Base-by-base conservation (phyloP, 768 basidiomycete genomes). In the Mycena alexandri region DNA sequence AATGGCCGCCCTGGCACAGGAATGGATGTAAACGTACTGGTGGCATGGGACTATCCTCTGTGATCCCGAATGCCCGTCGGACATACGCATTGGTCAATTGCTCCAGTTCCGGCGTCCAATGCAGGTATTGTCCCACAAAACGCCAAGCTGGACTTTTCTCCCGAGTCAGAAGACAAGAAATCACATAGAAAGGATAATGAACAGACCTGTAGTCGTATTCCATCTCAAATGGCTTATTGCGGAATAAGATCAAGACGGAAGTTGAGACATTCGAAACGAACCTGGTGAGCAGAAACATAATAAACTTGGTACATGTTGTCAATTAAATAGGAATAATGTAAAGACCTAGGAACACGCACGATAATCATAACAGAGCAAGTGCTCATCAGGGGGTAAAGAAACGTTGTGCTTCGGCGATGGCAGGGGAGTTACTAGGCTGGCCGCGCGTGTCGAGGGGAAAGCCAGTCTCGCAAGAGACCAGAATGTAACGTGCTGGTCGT, bases 321-420 rank as follows among this genome's bases (percentile, higher is more conserved):
- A 11, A 25, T 24, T 25, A 14, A n/a, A 19, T 10, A 22, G 13
- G 41, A 16, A 53, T 13, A 58, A 11, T 1, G 11, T 14, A 14
- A 41, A 38, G 41, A 13, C 2, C 29, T 6, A 6, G 13, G 7
- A 29, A 5, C 17, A 38, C 65, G 44, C 43, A 67, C 65, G 71
- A 68, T 86, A 87, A 65, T 86, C 86, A 65, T 81, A 87, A 68
- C 85, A 87, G 19, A 86, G 73, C 29, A 86, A 60, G 21, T 86
- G 84, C 54, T 86, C 82, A 65, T 87, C 85, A 19, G 86, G 86
- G 8, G 86, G 85, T 17, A 86, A 77, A 19, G 80, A 78, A 16
- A 82, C 75, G 47, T 82, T 79, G 63, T 82, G 77, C 5, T 75
- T 61, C 12, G 79, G 80, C 0, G 85, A 86, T 61, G 81, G 80